These are phyloP conservation scores for Lophium mytilinum DNA, from an alignment of 495 filamentous ascomycete genomes.

Conservation along the genomic window DNA sequence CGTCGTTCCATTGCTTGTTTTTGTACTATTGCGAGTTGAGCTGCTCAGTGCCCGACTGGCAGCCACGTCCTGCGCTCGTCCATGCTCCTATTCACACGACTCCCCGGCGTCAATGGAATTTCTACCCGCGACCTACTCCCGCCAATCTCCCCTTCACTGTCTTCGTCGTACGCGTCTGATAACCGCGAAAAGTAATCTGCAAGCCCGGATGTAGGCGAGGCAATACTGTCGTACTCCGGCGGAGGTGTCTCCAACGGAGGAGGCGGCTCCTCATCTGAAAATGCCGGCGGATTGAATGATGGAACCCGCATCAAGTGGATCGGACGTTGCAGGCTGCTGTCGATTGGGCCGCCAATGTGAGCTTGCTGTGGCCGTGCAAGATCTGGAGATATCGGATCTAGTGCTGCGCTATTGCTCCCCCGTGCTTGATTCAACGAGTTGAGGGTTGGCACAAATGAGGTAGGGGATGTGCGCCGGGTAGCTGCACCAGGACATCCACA, in stretches of 20 bases:
- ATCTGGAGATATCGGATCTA: conserved; percentile 25
- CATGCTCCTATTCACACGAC: conserved; percentile 62
- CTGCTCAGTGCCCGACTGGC: conserved; percentile 25
- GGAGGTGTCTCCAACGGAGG: conserved; percentile 78
- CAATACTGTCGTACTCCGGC: conserved; percentile 76
- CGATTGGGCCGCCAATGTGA: conserved; percentile 29
- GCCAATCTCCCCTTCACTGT: conserved; percentile 40
- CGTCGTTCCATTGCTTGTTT: background rate
- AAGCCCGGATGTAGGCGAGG: conserved; percentile 64
- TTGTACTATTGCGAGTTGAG: background rate
- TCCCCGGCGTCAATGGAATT: conserved; percentile 61
- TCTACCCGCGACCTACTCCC: conserved; percentile 44
- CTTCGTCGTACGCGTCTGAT: conserved; percentile 52
- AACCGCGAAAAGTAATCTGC: conserved; percentile 84
- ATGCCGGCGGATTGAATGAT: conserved; percentile 83
- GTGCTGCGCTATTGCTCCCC: conserved; percentile 12
- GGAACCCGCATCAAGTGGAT: conserved; percentile 87
- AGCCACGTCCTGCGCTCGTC: conserved; percentile 40
- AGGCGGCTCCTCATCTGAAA: conserved; percentile 81
- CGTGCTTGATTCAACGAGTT: conserved; percentile 27
- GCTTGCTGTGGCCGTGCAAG: conserved; percentile 33
- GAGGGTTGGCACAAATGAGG: conserved; percentile 37
- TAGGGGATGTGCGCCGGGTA: conserved; percentile 36
- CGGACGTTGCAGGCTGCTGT: conserved; percentile 45
- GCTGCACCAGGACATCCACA: conserved; percentile 74